Conservation (phyloP, 2,329 filamentous ascomycete species). For the Zelopaecilomyces penicillatus region DNA sequence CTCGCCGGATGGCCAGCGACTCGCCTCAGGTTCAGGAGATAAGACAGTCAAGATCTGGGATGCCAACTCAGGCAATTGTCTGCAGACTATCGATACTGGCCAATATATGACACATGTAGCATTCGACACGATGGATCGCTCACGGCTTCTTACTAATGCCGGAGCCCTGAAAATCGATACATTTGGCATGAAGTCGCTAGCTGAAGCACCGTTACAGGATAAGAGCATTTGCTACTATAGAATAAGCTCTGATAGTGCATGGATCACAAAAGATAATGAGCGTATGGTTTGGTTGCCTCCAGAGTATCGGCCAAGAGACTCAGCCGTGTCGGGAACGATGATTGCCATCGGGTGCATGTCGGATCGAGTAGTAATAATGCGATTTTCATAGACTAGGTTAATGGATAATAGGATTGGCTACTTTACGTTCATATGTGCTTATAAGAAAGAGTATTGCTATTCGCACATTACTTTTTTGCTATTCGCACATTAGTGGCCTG, state of each 20-base stretch:
- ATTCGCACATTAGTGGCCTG: too few species aligned
- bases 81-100: background rate
- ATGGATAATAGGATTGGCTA: background rate
- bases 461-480: too few species aligned
- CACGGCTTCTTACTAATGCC: background rate
- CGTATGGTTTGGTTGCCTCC: constrained; percentile 11
- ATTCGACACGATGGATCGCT: background rate
- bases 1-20: background rate
- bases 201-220: background rate
- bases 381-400: constrained; percentile 5
- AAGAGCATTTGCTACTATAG: background rate
- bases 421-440: background rate
- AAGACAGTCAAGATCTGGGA: constrained; percentile 1
- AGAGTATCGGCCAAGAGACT: constrained; percentile 4
- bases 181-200: too few species aligned
- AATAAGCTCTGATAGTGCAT: constrained; percentile 1
- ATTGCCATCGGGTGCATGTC: constrained; percentile 8
- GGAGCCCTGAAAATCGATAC: constrained; percentile 1
- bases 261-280: constrained; percentile 9
- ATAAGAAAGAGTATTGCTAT: too few species aligned
- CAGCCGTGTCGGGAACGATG: constrained; percentile 2
- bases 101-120: background rate
- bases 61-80: background rate
- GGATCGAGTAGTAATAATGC: constrained; percentile 9
- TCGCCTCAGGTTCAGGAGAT: background rate